Conservation (phyloP, 352 stramenopile species). For the Globisporangium lucens region DNA sequence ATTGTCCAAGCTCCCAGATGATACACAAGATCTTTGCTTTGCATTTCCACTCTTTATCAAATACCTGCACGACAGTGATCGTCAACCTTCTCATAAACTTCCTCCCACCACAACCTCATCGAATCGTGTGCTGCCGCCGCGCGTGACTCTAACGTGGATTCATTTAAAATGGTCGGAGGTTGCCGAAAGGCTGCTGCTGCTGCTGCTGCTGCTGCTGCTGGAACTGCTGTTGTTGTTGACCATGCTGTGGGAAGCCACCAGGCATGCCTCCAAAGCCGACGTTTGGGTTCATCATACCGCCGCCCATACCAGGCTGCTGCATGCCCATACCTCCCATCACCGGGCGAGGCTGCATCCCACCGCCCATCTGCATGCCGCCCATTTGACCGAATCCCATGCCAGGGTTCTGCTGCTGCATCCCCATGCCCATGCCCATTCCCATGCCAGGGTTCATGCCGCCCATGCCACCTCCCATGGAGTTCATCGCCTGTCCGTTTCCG, state of each 20-base stretch:
- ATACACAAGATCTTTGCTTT: conserved; percentile 1
- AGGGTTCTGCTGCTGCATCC: conserved; percentile 22
- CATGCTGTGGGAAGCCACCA: conserved; percentile 42
- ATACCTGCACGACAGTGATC: conserved; percentile 7
- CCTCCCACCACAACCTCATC: background rate
- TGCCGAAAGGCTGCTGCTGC: conserved; percentile 56
- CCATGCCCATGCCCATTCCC: conserved; percentile 26
- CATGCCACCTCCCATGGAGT: conserved; percentile 43
- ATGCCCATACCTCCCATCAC: conserved; percentile 42
- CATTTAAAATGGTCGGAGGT: conserved; percentile 48
- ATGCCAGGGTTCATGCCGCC: conserved; percentile 42
- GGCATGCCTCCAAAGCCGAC: conserved; percentile 37
- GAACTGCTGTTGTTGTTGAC: conserved; percentile 40
- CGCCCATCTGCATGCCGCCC: conserved; percentile 27
- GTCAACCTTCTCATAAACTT: background rate
- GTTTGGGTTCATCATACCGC: conserved; percentile 59
- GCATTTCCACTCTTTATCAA: conserved; percentile 7
- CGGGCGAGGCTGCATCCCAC: conserved; percentile 24
- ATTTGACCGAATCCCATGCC: conserved; percentile 32
- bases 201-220: conserved; percentile 60
- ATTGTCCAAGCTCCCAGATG: background rate
- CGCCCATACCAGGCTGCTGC: conserved; percentile 40
- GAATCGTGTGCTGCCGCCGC: background rate
- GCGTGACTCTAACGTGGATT: conserved; percentile 4
- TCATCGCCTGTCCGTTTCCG: conserved; percentile 44